Base-by-base conservation (phyloP, 208 protist genomes). In the Acanthamoeba sp. region DNA sequence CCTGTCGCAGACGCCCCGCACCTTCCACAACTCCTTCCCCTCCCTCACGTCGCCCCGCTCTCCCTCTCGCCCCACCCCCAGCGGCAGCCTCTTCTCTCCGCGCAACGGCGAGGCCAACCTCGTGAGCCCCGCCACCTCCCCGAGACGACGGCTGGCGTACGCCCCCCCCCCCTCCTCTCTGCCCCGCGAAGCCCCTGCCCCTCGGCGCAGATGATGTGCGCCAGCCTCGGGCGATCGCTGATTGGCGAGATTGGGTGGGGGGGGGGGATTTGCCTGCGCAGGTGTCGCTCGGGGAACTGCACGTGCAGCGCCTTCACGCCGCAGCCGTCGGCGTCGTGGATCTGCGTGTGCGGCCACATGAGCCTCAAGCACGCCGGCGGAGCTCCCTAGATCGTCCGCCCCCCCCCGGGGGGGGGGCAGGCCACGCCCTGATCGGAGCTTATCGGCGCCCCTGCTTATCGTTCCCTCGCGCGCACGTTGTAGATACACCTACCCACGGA, bases 321-420 rank as follows among this genome's bases (percentile, higher is more conserved):
- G 38, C 76, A 85, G 42, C 76, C 76, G 12, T 48, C 76, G 22
- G 76, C 76, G 14, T 85, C 76, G 24, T 85, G 76, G 76, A 85
- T 85, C 45, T 85, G 76, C 45, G 42, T 57, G 36, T 85, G 76
- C 27, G 76, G 76, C 3, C 76, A 85, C 45, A 85, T 85, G 76
- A 85, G 76, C 45, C 76, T 85, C 32, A 85, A 85, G 76, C 76
- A 85, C 45, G 76, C 76, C n/a, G 66, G 66, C 34, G 66, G 66
- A 22, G 7, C 32, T 20, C 36, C 34, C 1, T 57, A 57, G 50
- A 4, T 57, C 9, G 7, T 5, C 50, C 16, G 1, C 7, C 12
- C 50, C n/a, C n/a, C n/a, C n/a, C n/a, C n/a, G n/a, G n/a, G n/a
- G n/a, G n/a, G n/a, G n/a, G n/a, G n/a, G n/a, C n/a, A n/a, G n/a